Conservation (phyloP, 2,329 filamentous ascomycete species). For the Calonectria montana region DNA sequence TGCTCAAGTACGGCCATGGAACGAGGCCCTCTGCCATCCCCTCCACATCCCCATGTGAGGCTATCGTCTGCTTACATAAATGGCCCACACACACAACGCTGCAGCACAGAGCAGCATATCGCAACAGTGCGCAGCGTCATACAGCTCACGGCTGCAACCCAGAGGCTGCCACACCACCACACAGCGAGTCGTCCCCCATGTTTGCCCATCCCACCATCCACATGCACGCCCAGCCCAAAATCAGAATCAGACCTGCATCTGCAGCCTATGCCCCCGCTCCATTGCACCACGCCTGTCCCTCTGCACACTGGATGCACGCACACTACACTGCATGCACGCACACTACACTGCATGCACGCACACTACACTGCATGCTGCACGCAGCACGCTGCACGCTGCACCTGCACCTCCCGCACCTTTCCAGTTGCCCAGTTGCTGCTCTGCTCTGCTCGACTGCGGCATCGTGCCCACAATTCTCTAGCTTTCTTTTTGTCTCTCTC, state of each 20-base stretch:
- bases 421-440: slow-evolving; percentile 7
- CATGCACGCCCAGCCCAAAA: not conserved
- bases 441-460: slow-evolving; percentile 12
- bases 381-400: not conserved
- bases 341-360: not conserved
- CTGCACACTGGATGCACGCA: slow-evolving; percentile 12
- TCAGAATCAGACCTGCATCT: slow-evolving; percentile 26
- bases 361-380: not conserved
- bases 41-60: not conserved
- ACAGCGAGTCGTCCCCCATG: slow-evolving; percentile 10
- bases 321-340: not conserved
- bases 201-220: slow-evolving; percentile 4
- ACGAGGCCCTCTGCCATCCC: slow-evolving; percentile 1
- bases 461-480: slow-evolving; percentile 18
- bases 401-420: slow-evolving; percentile 16
- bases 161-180: slow-evolving; percentile 7
- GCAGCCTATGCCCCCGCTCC: slow-evolving; percentile 18
- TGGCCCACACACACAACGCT: slow-evolving; percentile 7
- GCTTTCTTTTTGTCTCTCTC: slow-evolving; percentile 11
- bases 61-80: slow-evolving; percentile 9
- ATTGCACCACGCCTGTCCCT: slow-evolving; percentile 19
- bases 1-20: not conserved
- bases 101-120: slow-evolving; percentile 9
- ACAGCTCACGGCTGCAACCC: slow-evolving; percentile 11
- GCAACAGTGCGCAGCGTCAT: slow-evolving; percentile 12